A percentile compares a stretch with the other conserved stretches of the same genome.
Evolutionary conservation across 768 basidiomycete species (phyloP).

Genomic region (Leucosporidium creatinivorum): DNA sequence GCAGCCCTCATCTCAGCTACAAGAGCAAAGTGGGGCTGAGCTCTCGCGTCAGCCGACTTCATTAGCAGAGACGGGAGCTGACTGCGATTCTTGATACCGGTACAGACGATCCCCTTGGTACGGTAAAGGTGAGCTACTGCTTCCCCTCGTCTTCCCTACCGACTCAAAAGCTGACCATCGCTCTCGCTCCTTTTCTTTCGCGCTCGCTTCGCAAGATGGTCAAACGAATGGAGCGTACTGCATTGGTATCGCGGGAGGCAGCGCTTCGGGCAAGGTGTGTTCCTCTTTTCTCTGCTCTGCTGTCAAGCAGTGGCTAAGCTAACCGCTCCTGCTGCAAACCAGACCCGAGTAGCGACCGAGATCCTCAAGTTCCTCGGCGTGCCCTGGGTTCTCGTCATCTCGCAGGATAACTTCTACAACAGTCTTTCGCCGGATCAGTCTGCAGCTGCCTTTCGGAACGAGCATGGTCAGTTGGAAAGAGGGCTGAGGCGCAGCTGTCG

Average conservation of each 20-base stretch:
- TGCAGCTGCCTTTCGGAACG: slow-evolving; percentile 68
- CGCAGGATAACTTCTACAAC: slow-evolving; percentile 86
- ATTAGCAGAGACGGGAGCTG: background rate
- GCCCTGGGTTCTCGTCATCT: slow-evolving; percentile 70
- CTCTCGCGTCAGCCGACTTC: too few species aligned
- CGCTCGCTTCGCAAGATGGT: slow-evolving; percentile 36
- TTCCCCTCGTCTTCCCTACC: too few species aligned
- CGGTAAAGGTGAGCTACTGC: background rate
- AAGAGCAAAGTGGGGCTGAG: background rate
- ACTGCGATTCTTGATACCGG: too few species aligned
- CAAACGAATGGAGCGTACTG: slow-evolving; percentile 43
- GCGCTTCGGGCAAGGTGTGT: slow-evolving; percentile 45
- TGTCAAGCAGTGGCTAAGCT: background rate
- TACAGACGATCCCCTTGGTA: slow-evolving; percentile 23
- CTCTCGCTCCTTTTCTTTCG: background rate
- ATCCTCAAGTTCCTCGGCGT: slow-evolving; percentile 44
- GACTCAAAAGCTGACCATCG: background rate
- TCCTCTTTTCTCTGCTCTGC: background rate
- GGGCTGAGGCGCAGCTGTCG: background rate
- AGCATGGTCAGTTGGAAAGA: slow-evolving; percentile 36
- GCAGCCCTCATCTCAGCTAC: too few species aligned
- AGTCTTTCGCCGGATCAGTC: slow-evolving; percentile 69
- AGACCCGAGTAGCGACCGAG: slow-evolving; percentile 36
- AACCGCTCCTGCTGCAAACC: background rate
- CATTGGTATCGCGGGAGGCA: slow-evolving; percentile 47